Evolutionary conservation across 768 basidiomycete species (phyloP).

Genomic region (Mycena venus): DNA sequence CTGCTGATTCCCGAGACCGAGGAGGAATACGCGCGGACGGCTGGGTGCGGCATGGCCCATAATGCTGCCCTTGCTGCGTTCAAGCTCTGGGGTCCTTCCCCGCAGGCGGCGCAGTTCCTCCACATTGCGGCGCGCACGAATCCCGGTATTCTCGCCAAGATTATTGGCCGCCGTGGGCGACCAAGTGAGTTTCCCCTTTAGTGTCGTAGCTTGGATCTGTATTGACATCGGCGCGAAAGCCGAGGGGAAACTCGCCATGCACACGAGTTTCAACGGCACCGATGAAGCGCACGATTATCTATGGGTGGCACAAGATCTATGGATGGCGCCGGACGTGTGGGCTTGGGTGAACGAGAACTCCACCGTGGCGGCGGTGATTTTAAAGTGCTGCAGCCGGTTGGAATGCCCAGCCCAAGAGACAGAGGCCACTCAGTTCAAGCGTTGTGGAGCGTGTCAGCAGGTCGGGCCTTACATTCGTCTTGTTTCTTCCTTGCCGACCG

Average conservation of each 20-base stretch:
- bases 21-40: conserved; percentile 6
- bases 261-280: conserved; percentile 38
- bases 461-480: conserved; percentile 29
- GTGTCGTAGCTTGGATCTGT: no score
- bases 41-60: conserved; percentile 35
- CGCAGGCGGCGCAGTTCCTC: conserved; percentile 45
- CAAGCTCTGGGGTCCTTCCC: conserved; percentile 42
- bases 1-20: conserved; percentile 23
- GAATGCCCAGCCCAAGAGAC: conserved; percentile 39
- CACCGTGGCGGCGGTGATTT: conserved; percentile 32
- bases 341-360: conserved; percentile 26
- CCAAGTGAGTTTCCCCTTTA: conserved; percentile 34
- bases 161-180: conserved; percentile 42
- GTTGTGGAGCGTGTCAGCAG: conserved; percentile 46
- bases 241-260: conserved; percentile 32
- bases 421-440: conserved; percentile 43
- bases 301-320: conserved; percentile 48
- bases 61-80: conserved; percentile 46
- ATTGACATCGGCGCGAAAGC: conserved; percentile 23
- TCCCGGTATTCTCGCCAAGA: conserved; percentile 43
- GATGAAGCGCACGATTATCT: conserved; percentile 51
- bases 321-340: conserved; percentile 40
- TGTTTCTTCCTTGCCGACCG: neutral
- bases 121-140: conserved; percentile 41
- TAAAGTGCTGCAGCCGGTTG: conserved; percentile 41